Evolutionary conservation across 352 stramenopile species (phyloP), one percentile per base, ranked within the genome.

Genomic region (Halophytophthora polymorphica): DNA sequence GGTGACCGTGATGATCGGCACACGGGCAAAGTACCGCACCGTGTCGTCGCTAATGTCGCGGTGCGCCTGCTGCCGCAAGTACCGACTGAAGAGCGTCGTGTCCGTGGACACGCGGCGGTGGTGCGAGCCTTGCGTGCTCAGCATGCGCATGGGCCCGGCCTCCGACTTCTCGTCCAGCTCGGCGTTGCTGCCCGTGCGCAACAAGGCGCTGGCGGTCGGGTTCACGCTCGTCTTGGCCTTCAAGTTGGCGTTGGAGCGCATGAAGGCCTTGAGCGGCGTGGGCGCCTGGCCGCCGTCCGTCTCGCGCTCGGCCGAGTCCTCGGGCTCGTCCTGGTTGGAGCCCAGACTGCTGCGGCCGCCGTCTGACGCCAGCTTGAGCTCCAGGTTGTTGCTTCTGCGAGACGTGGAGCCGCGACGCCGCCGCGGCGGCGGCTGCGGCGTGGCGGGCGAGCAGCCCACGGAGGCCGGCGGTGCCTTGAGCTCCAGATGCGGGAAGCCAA

Each of bases 61-160:
- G 52, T 83, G 58, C 3, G 77, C 71, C 39, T 88, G 69, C 53
- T 86, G 69, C 3, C 69, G 69, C 51, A 88, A 45, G 45, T 79
- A 71, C 19, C 67, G 68, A 43, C 77, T 84, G 50, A 88, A 87
- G 48, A 77, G 71, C 15, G 75, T 82, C 48, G 76, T 88, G 62
- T 88, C 75, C 0, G 80, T 90, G 18, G 80, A 88, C 35, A 90
- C 64, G 23, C 79, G 74, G 14, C 79, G 77, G 51, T 88, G 74
- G 45, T 90, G 79, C 55, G 60, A 71, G 14, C 73, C 69, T 33
- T 90, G 79, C 2, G 69, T 58, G 12, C 58, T 73, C 40, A 70
- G 57, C 45, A 80, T 73, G 15, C 73, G 79, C 58, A 87, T 65
- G 17, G 79, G 72, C 0, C 66, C 74, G 0, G 77, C 72, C 47